Conservation (phyloP, 768 basidiomycete genomes). For the Agrocybe pediades region DNA sequence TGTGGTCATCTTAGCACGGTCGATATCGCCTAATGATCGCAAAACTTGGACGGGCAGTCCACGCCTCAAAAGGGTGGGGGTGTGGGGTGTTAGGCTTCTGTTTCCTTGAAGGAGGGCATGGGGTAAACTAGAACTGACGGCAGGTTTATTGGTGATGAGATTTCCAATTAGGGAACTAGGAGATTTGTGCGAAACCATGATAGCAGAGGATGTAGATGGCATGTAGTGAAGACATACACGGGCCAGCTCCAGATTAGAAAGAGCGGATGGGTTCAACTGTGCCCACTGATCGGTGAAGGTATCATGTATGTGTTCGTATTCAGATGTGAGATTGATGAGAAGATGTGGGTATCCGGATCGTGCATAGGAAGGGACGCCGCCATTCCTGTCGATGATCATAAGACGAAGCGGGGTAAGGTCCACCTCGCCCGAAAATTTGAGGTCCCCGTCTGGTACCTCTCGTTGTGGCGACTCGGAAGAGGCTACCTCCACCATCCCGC, state of each 20-base stretch:
- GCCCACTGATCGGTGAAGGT: constrained; percentile 84
- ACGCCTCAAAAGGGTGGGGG: constrained; percentile 89
- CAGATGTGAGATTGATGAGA: constrained; percentile 90
- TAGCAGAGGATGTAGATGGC: constrained; percentile 90
- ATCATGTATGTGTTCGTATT: constrained; percentile 79
- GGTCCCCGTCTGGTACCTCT: constrained; percentile 32
- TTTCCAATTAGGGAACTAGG: constrained; percentile 95
- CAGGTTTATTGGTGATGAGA: constrained; percentile 97
- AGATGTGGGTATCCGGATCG: constrained; percentile 94
- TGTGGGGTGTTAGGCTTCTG: constrained; percentile 82
- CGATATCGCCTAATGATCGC: constrained; percentile 67
- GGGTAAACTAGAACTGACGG: constrained; percentile 92
- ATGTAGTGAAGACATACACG: constrained; percentile 87
- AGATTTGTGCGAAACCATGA: constrained; percentile 97
- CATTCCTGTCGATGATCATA: constrained; percentile 97
- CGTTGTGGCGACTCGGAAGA: constrained; percentile 30
- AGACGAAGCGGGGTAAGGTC: constrained; percentile 94
- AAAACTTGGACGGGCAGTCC: constrained; percentile 88
- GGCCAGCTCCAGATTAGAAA: constrained; percentile 84
- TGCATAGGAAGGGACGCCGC: constrained; percentile 97
- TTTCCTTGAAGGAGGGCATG: constrained; percentile 90
- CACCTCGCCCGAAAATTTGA: constrained; percentile 48
- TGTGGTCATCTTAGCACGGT: constrained; percentile 71
- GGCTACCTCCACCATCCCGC: constrained; percentile 74
- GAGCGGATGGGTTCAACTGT: constrained; percentile 77